Evolutionary conservation across 345 rosid species (phyloP).

Genomic region (Heritiera fomes): DNA sequence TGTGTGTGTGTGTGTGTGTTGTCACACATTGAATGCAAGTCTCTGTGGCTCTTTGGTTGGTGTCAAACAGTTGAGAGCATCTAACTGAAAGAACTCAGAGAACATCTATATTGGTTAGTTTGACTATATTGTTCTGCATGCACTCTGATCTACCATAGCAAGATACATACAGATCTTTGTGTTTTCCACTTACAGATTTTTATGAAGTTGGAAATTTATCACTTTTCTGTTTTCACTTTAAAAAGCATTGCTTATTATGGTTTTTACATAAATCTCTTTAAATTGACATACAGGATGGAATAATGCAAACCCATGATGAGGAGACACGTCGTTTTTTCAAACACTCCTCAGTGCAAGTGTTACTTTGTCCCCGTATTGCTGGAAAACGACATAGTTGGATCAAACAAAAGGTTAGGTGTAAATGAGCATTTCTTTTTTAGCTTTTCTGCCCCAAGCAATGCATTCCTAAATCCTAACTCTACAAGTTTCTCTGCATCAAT

Average conservation of each 20-base stretch:
- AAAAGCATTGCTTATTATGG: neutral
- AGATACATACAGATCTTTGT: neutral
- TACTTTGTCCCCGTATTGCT: slow-evolving; percentile 90
- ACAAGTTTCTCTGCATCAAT: neutral
- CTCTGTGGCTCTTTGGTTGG: neutral
- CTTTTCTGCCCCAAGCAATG: slow-evolving; percentile 2
- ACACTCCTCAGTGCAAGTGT: slow-evolving; percentile 87
- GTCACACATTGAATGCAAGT: neutral
- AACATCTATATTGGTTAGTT: neutral
- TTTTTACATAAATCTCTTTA: neutral
- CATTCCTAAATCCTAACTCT: neutral
- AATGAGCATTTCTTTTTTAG: slow-evolving; percentile 17
- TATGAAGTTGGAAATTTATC: slow-evolving; percentile 6
- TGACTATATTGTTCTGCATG: neutral
- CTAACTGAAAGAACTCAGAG: neutral
- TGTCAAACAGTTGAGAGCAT: neutral
- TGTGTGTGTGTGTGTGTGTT: neutral
- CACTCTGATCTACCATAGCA: neutral
- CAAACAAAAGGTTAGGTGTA: slow-evolving; percentile 69
- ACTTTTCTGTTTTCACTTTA: neutral
- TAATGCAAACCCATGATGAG: slow-evolving; percentile 97
- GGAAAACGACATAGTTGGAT: slow-evolving; percentile 93
- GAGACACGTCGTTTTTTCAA: slow-evolving; percentile 94
- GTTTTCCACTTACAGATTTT: neutral
- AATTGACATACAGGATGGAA: slow-evolving; percentile 70